These are phyloP conservation scores for Musa schizocarpa DNA, from an alignment of 176 grass and related monocot genomes.

Conservation along the genomic window DNA sequence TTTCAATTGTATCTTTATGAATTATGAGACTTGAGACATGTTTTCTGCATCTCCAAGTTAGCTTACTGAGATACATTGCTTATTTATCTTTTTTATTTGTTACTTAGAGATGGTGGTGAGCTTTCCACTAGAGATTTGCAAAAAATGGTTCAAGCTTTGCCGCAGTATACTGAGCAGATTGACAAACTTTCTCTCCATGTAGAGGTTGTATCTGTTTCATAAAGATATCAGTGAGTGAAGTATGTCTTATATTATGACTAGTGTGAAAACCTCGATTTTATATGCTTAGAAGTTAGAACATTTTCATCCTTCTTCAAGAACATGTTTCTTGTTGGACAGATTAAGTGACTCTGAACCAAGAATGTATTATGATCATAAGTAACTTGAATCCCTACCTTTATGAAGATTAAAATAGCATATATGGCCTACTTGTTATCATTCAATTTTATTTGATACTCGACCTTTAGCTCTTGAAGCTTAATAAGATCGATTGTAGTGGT, in stretches of 20 bases:
- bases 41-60: background rate
- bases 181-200: constrained; percentile 91
- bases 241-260: background rate
- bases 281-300: background rate
- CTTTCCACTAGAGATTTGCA: constrained; percentile 82
- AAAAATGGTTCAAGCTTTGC: constrained; percentile 85
- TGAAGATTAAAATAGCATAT: background rate
- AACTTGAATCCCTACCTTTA: background rate
- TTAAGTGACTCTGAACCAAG: background rate
- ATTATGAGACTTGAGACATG: no score
- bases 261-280: background rate
- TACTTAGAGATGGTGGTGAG: constrained; percentile 53
- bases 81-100: background rate
- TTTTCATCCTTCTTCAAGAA: background rate
- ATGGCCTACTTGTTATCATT: background rate
- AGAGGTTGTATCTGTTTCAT: constrained; percentile 41
- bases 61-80: background rate
- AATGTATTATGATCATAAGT: background rate
- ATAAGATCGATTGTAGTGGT: background rate
- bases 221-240: background rate
- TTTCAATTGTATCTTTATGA: no score
- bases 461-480: background rate
- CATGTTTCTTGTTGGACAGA: background rate
- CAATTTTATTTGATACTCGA: background rate
- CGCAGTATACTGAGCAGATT: constrained; percentile 90